Evolutionary conservation across 1,284 basidiomycete species (phyloP).

Genomic region (Pseudozyma pruni): DNA sequence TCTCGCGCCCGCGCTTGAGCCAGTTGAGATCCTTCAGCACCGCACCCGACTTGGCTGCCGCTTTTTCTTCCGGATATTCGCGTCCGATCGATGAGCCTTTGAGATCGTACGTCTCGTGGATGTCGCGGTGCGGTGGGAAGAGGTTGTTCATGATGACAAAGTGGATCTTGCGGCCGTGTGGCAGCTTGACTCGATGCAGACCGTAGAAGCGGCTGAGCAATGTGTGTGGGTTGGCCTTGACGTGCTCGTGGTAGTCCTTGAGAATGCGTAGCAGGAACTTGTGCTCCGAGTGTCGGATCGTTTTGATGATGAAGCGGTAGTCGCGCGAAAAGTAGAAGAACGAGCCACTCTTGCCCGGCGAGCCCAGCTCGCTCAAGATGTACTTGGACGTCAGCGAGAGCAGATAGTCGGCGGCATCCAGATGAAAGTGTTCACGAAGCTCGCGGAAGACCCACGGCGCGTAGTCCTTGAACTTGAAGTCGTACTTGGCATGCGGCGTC

Average conservation of each 20-base stretch:
- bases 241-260: constrained; percentile 85
- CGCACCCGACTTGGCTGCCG: constrained; percentile 80
- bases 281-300: constrained; percentile 92
- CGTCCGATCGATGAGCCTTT: constrained; percentile 93
- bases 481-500: constrained; percentile 93
- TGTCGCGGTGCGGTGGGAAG: constrained; percentile 94
- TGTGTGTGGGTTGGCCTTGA: constrained; percentile 91
- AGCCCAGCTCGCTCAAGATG: constrained; percentile 97
- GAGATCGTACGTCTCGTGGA: constrained; percentile 97
- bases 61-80: constrained; percentile 86
- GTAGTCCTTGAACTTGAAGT: constrained; percentile 99
- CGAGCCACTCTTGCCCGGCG: constrained; percentile 95
- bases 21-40: constrained; percentile 97
- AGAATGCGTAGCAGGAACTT: constrained; percentile 89
- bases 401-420: constrained; percentile 96
- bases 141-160: constrained; percentile 99
- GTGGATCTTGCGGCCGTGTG: constrained; percentile 92
- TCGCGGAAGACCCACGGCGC: constrained; percentile 97
- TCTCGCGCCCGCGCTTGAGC: constrained; percentile 80
- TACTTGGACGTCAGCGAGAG: constrained; percentile 96
- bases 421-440: constrained; percentile 89
- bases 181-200: constrained; percentile 94
- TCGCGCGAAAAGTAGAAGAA: constrained; percentile 99
- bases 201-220: constrained; percentile 94
- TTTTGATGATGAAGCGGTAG: constrained; percentile 99